Evolutionary conservation across 1,284 basidiomycete species (phyloP).

Genomic region (Chalciporus piperatoides): DNA sequence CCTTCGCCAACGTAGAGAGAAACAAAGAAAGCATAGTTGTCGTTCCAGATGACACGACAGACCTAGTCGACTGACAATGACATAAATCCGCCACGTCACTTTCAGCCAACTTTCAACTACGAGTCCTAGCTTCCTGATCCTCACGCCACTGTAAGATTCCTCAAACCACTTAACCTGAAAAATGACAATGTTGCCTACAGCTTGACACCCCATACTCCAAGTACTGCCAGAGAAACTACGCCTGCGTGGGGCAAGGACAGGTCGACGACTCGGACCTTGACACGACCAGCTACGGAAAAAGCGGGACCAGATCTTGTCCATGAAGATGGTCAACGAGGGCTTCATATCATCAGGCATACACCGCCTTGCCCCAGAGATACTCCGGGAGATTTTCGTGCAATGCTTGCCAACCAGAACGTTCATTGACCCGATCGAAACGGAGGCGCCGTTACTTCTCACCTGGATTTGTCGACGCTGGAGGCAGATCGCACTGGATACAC

Average conservation of each 20-base stretch:
- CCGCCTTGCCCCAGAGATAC: background rate
- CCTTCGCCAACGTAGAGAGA: no score
- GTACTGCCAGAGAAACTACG: background rate
- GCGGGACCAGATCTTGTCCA: background rate
- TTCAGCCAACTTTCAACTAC: no score
- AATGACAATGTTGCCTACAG: background rate
- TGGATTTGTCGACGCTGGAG: background rate
- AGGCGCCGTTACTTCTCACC: background rate
- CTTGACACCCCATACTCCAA: background rate
- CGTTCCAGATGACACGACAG: no score
- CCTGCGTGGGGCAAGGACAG: background rate
- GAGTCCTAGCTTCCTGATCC: background rate
- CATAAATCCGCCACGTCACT: background rate
- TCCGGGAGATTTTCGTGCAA: background rate
- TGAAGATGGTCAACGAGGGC: background rate
- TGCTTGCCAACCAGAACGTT: background rate
- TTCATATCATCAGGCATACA: background rate
- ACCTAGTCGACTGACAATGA: no score
- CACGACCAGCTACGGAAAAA: background rate
- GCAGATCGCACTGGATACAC: background rate
- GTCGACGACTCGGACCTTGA: background rate
- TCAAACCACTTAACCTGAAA: background rate
- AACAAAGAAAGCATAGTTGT: no score
- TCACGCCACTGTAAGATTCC: background rate
- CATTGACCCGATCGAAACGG: background rate